A percentile compares a stretch with the other conserved stretches of the same genome.
Conservation (phyloP, 1,139 yeast species). For the Pichia cactophila region DNA sequence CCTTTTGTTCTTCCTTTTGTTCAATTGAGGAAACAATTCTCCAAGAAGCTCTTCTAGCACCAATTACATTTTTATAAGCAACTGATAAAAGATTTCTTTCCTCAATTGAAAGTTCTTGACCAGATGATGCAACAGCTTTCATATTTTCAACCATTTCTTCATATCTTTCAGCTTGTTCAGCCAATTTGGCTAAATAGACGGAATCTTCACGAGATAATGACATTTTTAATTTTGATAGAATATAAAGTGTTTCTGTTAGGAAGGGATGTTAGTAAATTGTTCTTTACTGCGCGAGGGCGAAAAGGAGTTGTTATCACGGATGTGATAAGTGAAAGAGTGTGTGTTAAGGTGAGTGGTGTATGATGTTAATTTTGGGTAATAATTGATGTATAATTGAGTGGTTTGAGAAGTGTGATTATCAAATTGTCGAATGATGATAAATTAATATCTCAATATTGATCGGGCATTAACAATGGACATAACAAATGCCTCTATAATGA, state of each 20-base stretch:
- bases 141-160: slow-evolving; percentile 99
- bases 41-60: slow-evolving; percentile 99
- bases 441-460: too few relatives aligned
- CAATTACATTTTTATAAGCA: slow-evolving; percentile 97
- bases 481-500: too few relatives aligned
- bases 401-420: too few relatives aligned
- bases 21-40: slow-evolving; percentile 96
- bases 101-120: slow-evolving; percentile 92
- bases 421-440: too few relatives aligned
- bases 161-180: slow-evolving; percentile 99
- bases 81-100: slow-evolving; percentile 96
- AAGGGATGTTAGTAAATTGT: neutral
- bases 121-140: slow-evolving; percentile 95
- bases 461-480: too few relatives aligned
- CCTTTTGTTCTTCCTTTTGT: slow-evolving; percentile 96
- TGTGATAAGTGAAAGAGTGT: too few relatives aligned
- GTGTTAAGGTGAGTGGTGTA: too few relatives aligned
- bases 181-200: slow-evolving; percentile 96
- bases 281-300: neutral
- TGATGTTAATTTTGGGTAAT: too few relatives aligned
- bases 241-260: neutral
- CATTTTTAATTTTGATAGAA: slow-evolving; percentile 33
- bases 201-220: slow-evolving; percentile 94
- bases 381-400: too few relatives aligned
- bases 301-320: neutral